Percentiles rank a stretch among this genome's conserved stretches.
These are phyloP conservation scores for Xylaria cubensis DNA, from an alignment of 495 filamentous ascomycete genomes.

Conservation along the genomic window DNA sequence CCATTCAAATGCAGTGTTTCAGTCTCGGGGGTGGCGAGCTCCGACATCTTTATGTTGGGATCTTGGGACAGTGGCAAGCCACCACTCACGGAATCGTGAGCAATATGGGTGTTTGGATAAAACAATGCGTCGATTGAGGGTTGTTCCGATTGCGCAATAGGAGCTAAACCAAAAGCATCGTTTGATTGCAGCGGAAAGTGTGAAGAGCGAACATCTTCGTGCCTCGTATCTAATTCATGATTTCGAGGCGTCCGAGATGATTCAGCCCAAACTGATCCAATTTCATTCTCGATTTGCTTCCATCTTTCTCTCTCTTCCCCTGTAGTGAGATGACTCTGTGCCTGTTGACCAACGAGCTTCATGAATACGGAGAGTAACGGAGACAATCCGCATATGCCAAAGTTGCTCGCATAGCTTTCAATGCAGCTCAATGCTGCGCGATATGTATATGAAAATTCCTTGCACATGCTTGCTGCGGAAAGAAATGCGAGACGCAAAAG, in stretches of 20 bases:
- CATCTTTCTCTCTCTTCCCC: conserved; percentile 35
- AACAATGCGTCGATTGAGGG: background rate
- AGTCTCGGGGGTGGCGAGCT: conserved; percentile 32
- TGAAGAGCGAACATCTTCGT: background rate
- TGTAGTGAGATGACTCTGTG: conserved; percentile 36
- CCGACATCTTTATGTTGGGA: background rate
- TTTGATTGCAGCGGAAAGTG: background rate
- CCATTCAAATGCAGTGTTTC: conserved; percentile 24
- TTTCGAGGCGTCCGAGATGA: background rate
- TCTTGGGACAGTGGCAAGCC: conserved; percentile 35
- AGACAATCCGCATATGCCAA: conserved; percentile 25
- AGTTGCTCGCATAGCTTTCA: conserved; percentile 18
- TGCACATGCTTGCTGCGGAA: conserved; percentile 6
- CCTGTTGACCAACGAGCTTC: conserved; percentile 7
- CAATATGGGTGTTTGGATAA: conserved; percentile 8
- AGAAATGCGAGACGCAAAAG: conserved; percentile 20
- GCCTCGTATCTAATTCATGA: background rate
- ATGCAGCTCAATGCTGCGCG: conserved; percentile 6
- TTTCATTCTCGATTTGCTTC: background rate
- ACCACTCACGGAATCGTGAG: conserved; percentile 29
- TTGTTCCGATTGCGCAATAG: background rate
- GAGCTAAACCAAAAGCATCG: background rate
- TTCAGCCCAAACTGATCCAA: conserved; percentile 11
- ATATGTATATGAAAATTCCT: background rate
- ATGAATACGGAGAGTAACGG: conserved; percentile 18